These are phyloP conservation scores for Ciborinia camelliae DNA, from an alignment of 2,329 filamentous ascomycete species.

Conservation along the genomic window DNA sequence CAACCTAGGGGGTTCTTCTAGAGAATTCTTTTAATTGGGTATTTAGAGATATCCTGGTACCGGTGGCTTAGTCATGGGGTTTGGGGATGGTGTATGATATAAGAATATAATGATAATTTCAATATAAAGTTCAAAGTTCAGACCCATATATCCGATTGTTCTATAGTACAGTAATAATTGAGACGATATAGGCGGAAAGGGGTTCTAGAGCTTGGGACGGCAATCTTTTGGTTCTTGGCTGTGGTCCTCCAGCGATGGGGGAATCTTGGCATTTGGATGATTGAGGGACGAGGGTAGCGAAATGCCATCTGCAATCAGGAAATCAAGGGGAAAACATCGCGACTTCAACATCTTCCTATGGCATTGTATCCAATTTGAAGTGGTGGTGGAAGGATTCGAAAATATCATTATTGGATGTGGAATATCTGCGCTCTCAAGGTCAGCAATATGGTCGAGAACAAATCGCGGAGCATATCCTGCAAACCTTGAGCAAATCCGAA, in stretches of 20 bases:
- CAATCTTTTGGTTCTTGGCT: background rate
- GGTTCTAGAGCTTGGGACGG: too few relatives aligned
- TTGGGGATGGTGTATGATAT: too few relatives aligned
- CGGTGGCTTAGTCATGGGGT: background rate
- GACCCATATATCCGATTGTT: background rate
- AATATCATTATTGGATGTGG: background rate
- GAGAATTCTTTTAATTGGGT: background rate
- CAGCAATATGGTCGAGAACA: background rate
- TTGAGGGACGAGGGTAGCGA: background rate
- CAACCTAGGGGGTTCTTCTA: background rate
- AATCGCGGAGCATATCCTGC: background rate
- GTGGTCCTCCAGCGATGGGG: background rate
- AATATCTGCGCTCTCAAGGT: background rate
- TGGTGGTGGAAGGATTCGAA: too few relatives aligned
- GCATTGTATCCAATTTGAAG: background rate
- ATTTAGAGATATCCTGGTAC: too few relatives aligned
- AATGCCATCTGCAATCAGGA: background rate
- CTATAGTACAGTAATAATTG: background rate
- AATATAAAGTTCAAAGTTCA: background rate
- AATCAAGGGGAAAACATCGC: background rate
- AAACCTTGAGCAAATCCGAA: background rate
- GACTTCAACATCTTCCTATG: background rate
- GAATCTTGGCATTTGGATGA: background rate
- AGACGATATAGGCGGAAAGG: background rate
- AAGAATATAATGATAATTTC: background rate